Evolutionary conservation across 805 yeast species (phyloP), one percentile per base, ranked within the genome.

Genomic region (Yarrowia alimentaria): DNA sequence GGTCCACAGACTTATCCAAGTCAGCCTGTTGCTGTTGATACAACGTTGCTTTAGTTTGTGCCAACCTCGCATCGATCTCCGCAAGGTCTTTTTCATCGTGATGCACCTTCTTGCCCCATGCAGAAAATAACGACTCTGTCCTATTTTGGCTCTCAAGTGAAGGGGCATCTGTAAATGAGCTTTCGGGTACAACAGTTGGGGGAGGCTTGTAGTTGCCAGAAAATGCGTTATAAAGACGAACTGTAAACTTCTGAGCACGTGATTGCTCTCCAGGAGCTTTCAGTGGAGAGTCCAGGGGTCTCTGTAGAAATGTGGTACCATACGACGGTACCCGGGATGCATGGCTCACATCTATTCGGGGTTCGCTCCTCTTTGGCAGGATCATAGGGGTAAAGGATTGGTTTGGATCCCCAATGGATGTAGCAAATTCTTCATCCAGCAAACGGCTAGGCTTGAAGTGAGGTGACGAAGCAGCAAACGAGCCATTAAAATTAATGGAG

Each of bases 141-240:
- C 29, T 14, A n/a, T 43, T 37, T 20, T 43, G 37, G 9, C 30
- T n/a, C 21, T 30, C 37, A 7, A 43, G 21, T 18, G 29, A 28
- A 18, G 35, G 21, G 13, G 47, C 47, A 6, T 40, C 47, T n/a
- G n/a, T n/a, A 5, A 40, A 40, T 13, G 50, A 43, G 6, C 22
- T 30, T 12, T 43, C 33, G 17, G 40, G 52, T 16, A 51, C 34
- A 9, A 51, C 54, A 5, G 54, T 51, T 6, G 52, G 40, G 1
- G 54, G 54, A 9, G 54, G 54, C 17, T 32, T 42, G 33, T 51
- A 51, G 20, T 19, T 42, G 13, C 54, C 54, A 5, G 47, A 40
- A 19, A 40, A 40, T 13, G 47, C 47, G 33, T 40, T 40, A 25
- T 40, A 40, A 1, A 40, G 47, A 4, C 47, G 24, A 18, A 26